phyloP scores from a whole-genome alignment of 2,329 filamentous ascomycete genomes.

The Ophiobolus disseminans region DNA sequence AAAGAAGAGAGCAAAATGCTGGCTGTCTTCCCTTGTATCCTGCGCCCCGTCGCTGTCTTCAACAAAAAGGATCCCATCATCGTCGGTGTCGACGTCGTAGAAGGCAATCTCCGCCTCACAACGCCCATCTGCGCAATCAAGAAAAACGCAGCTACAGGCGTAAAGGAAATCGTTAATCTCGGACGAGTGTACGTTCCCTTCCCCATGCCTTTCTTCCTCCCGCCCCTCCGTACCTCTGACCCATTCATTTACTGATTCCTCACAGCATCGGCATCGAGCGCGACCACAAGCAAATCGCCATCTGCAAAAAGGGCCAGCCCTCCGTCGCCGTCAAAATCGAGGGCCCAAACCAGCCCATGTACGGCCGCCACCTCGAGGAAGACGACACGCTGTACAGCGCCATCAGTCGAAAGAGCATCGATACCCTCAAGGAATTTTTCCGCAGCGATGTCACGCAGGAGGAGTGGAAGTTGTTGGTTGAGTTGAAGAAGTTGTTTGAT shows the following conservation, averaged over 20 bases:
- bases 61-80: conserved; percentile 98
- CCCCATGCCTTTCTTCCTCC: too few relatives aligned
- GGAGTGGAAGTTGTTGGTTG: conserved; percentile 93
- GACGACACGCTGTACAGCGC: conserved; percentile 85
- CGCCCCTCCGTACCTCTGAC: not conserved
- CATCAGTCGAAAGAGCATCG: conserved; percentile 87
- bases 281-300: conserved; percentile 91
- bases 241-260: conserved; percentile 17
- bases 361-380: conserved; percentile 95
- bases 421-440: conserved; percentile 96
- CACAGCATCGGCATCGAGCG: conserved; percentile 90
- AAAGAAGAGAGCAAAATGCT: conserved; percentile 96
- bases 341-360: conserved; percentile 87
- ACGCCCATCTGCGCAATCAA: conserved; percentile 91
- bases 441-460: conserved; percentile 85
- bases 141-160: conserved; percentile 76
- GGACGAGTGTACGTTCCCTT: conserved; percentile 95
- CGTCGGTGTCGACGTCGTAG: conserved; percentile 92
- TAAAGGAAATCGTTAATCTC: conserved; percentile 82
- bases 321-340: conserved; percentile 98
- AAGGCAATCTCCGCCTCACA: conserved; percentile 83
- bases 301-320: conserved; percentile 97
- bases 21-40: conserved; percentile 95
- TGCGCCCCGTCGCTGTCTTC: conserved; percentile 90
- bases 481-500: conserved; percentile 94